A percentile compares a stretch with the other conserved stretches of the same genome.
These are phyloP conservation scores for Acanthamoeba sp. DNA, from an alignment of 208 protist genomes.

Conservation along the genomic window DNA sequence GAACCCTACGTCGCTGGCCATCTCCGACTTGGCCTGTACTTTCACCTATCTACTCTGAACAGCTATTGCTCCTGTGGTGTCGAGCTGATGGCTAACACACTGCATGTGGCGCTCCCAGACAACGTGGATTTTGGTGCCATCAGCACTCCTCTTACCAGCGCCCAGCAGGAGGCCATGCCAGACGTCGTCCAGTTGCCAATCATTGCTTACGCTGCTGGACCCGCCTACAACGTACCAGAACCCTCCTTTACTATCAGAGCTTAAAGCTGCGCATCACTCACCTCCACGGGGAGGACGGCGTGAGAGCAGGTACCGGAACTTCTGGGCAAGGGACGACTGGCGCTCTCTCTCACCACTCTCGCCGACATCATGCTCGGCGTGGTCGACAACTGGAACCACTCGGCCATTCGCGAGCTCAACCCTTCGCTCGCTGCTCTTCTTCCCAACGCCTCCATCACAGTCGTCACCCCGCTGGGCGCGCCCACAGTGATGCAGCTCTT, in stretches of 20 bases:
- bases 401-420: slow-evolving; percentile 16
- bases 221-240: slow-evolving; percentile 46
- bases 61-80: no score
- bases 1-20: neutral
- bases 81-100: no score
- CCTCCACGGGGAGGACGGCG: no score
- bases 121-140: slow-evolving; percentile 35
- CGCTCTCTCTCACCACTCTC: neutral
- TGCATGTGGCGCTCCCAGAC: no score
- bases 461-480: neutral
- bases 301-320: slow-evolving; percentile 4
- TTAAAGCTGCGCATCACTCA: no score
- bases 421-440: neutral
- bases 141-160: neutral
- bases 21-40: neutral
- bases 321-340: neutral
- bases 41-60: neutral
- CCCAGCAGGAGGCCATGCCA: neutral
- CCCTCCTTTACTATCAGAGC: no score
- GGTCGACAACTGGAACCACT: neutral
- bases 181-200: neutral
- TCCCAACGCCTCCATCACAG: neutral
- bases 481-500: neutral
- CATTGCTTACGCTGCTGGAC: neutral
- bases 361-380: slow-evolving; percentile 40